Evolutionary conservation across 2,329 filamentous ascomycete genomes (phyloP).

Genomic region (Pseudogymnoascus sp.): DNA sequence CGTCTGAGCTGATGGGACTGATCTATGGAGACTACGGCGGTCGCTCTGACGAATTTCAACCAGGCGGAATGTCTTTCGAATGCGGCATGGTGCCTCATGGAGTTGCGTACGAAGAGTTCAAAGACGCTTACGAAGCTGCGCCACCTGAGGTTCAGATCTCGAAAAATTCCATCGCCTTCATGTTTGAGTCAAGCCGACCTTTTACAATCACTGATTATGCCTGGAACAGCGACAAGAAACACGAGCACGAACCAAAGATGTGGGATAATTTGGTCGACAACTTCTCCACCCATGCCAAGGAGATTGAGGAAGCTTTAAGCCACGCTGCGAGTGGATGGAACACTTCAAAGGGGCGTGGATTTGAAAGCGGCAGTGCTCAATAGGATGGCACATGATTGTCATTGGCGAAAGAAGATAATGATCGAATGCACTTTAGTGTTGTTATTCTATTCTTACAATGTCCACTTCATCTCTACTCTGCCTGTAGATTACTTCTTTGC

Average conservation of each 20-base stretch:
- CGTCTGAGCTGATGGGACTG: constrained; percentile 43
- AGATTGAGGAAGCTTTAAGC: constrained; percentile 39
- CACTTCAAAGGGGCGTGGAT: constrained; percentile 17
- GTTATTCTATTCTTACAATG: no score
- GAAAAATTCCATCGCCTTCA: constrained; percentile 43
- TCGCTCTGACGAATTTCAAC: constrained; percentile 37
- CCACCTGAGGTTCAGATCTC: constrained; percentile 41
- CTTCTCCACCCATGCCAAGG: constrained; percentile 41
- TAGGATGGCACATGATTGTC: no score
- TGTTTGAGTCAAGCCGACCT: constrained; percentile 47
- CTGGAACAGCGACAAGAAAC: constrained; percentile 33
- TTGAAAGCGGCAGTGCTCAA: neutral
- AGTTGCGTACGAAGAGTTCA: constrained; percentile 40
- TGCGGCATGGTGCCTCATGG: constrained; percentile 44
- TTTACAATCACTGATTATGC: constrained; percentile 55
- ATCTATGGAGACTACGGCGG: constrained; percentile 39
- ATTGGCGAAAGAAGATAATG: no score
- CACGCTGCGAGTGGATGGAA: constrained; percentile 16
- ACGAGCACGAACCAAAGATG: constrained; percentile 45
- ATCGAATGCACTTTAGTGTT: no score
- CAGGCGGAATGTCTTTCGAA: constrained; percentile 40
- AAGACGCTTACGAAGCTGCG: constrained; percentile 42
- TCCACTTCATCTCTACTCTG: no score
- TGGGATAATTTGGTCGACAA: constrained; percentile 50
- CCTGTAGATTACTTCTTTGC: no score